A percentile compares a stretch with the other conserved stretches of the same genome.
Conservation (phyloP, 305 asterid species). For the Rubia balearica region DNA sequence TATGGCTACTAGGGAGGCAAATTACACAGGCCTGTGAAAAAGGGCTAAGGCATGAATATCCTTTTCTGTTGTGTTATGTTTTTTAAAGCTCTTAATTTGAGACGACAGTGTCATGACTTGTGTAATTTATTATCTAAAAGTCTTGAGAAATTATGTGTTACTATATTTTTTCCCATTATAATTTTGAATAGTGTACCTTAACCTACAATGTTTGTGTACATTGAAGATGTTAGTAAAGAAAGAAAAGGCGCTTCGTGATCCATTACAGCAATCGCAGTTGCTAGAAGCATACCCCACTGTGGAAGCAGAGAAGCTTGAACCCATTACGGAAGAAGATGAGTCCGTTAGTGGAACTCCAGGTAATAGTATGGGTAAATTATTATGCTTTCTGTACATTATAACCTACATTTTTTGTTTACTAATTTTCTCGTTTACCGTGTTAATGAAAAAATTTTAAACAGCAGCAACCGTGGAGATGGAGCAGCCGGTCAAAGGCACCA, state of each 20-base stretch:
- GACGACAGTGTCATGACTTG: no score
- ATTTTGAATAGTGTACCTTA: conserved; percentile 18
- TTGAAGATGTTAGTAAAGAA: conserved; percentile 4
- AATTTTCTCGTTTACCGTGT: no score
- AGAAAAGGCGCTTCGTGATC: conserved; percentile 18
- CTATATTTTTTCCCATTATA: background rate
- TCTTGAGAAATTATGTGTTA: background rate
- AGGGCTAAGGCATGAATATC: conserved; percentile 85
- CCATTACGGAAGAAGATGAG: conserved; percentile 3
- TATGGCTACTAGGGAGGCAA: conserved; percentile 34
- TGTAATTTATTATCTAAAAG: conserved; percentile 6
- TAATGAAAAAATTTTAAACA: background rate
- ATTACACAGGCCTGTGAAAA: conserved; percentile 63
- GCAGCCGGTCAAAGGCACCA: background rate
- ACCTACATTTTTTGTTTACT: no score
- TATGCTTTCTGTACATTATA: no score
- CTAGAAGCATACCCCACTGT: conserved; percentile 22
- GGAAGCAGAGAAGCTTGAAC: conserved; percentile 23
- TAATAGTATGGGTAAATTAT: no score
- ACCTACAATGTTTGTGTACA: conserved; percentile 23
- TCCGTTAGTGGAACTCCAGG: background rate
- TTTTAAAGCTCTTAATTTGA: background rate
- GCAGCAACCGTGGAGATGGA: background rate
- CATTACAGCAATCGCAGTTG: conserved; percentile 16
- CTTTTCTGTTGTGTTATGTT: conserved; percentile 20